Base-by-base conservation (phyloP, 805 yeast species). In the Sugiyamaella boreocaroliniensis region DNA sequence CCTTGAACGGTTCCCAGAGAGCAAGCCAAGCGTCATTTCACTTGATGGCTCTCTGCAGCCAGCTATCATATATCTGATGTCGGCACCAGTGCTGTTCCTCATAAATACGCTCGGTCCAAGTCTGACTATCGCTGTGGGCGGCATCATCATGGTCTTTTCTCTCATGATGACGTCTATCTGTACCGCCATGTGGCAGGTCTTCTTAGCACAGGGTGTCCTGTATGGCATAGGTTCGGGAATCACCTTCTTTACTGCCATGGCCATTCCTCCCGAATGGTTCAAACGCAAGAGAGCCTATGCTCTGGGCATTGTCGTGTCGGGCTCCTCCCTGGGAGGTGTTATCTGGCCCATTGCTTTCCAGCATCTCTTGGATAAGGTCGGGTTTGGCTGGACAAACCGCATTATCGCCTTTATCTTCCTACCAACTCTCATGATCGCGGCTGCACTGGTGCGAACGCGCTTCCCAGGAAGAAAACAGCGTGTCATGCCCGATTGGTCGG, bases 11-110 rank as follows among this genome's bases (percentile, higher is more conserved):
- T 80, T 77, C 52, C 71, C 74, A 0, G 71, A 72, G 12, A 77
- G 77, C 2, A 61, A 70, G 32, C 69, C 79, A 15, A 72, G 72
- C 51, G 77, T 76, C 42, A 71, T 75, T 47, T 76, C 83, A 1
- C 66, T 79, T 12, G 76, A 81, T 42, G 86, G 86, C 1, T 71
- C 81, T 5, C 56, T 82, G 6, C 79, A 79, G 37, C 75, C 78
- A 1, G 68, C 72, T n/a, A 49, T 71, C 15, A 70, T 79, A 1
- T 75, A 71, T 49, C 54, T 75, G 3, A 73, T 61, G 8, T 47
- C 58, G 9, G 29, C 59, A 2, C 58, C 84, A 0, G 62, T 79
- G 0, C 66, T 72, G 2, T 63, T 68, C 1, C 54, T 77, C 58
- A 60, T 72, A 34, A 75, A 76, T 57, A 58, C 68, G 29, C 66